Base-by-base conservation (phyloP, 2,329 filamentous ascomycete genomes). In the Clonostachys solani region DNA sequence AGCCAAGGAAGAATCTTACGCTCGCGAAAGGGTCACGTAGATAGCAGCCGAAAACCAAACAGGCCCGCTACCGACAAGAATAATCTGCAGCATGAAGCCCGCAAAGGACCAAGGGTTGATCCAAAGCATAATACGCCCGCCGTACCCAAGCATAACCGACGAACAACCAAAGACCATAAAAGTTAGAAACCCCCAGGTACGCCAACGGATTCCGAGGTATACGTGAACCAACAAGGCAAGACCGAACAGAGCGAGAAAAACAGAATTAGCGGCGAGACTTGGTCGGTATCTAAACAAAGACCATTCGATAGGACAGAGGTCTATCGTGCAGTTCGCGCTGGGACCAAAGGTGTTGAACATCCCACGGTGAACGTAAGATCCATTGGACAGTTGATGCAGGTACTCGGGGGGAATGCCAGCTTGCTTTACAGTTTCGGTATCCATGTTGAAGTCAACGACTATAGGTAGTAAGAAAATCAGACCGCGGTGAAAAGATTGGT, bases 51-150 rank as follows among this genome's bases (percentile, higher is more conserved):
- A 51, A 71, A 82, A 68, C 16, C 60, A 68, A 0, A 68, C 65
- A 12, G 66, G 65, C 0, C 59, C 66, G 6, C 49, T 56, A 0
- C 78, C 83, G 23, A 67, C 57, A 45, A 58, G 69, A 61, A 54
- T 59, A 51, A 85, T 83, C 60, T 87, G 80, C 6, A 86, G 73
- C 54, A 86, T 71, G 57, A 87, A 87, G 0, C 75, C 80, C 1
- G 60, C 54, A 56, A 81, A 70, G 40, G 53, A 62, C 56, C 78
- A 84, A 0, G 78, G 75, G 52, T 83, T 75, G 37, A 69, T 49
- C 50, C 75, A 67, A 47, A 80, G 63, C 52, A 77, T 55, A 33
- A 83, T 63, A 6, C 81, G 71, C 3, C 80, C 84, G 1, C 65
- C 64, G 50, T 87, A 87, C 23, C 84, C 83, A 33, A 83, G 56